These are phyloP conservation scores for Xerocomellus intermedius DNA, from an alignment of 768 basidiomycete genomes.

Conservation along the genomic window DNA sequence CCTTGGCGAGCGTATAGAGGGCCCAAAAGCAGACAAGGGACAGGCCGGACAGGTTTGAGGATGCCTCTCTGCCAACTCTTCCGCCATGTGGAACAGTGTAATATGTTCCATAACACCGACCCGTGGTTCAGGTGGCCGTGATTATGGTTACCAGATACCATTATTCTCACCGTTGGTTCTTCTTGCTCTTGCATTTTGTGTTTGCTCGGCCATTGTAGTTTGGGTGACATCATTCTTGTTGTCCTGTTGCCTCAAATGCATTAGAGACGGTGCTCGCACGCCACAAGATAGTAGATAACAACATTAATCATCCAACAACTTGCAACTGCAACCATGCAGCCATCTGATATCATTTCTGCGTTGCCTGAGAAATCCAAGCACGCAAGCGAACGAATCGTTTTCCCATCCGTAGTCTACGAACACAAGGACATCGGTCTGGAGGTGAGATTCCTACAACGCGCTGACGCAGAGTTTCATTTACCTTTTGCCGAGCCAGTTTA, in stretches of 20 bases:
- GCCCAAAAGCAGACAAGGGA: constrained; percentile 61
- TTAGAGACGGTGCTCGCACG: constrained; percentile 8
- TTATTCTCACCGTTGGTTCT: not conserved
- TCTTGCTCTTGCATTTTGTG: not conserved
- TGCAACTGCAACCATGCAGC: constrained; percentile 12
- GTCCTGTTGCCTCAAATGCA: no score
- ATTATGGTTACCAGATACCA: not conserved
- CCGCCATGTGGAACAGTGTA: not conserved
- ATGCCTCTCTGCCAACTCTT: not conserved
- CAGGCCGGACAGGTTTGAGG: constrained; percentile 55
- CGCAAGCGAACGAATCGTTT: constrained; percentile 73
- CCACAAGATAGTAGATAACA: not conserved
- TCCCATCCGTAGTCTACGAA: constrained; percentile 65
- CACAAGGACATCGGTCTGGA: constrained; percentile 63
- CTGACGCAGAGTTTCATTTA: not conserved
- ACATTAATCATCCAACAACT: not conserved
- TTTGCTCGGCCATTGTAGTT: not conserved
- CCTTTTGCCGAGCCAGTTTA: constrained; percentile 53
- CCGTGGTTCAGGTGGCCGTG: not conserved
- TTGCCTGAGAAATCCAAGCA: constrained; percentile 55
- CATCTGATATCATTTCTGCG: constrained; percentile 52
- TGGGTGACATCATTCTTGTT: not conserved
- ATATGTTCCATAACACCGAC: not conserved
- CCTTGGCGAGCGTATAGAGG: constrained; percentile 68
- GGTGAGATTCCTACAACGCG: constrained; percentile 38